Percentiles rank a stretch among this genome's conserved stretches.
Conservation (phyloP, 768 basidiomycete species). For the Zangia roseola region DNA sequence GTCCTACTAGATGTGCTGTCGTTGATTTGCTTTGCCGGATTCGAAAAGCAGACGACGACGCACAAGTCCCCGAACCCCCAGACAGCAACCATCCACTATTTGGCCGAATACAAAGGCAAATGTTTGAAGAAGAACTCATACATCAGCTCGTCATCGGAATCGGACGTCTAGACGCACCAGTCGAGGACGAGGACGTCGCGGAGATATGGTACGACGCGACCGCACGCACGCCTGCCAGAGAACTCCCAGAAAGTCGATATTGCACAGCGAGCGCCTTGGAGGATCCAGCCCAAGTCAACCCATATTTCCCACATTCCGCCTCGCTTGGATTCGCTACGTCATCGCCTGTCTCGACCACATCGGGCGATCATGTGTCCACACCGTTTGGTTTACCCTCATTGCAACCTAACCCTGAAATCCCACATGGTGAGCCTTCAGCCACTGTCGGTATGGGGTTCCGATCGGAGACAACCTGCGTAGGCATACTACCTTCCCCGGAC, state of each 20-base stretch:
- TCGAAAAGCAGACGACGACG: slow-evolving; percentile 59
- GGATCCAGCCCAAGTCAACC: slow-evolving; percentile 35
- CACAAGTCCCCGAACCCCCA: slow-evolving; percentile 31
- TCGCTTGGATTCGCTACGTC: slow-evolving; percentile 29
- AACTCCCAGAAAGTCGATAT: slow-evolving; percentile 21
- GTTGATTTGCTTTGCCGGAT: slow-evolving; percentile 77
- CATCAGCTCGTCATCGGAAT: slow-evolving; percentile 89
- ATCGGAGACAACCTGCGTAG: slow-evolving; percentile 12
- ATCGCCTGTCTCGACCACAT: slow-evolving; percentile 19
- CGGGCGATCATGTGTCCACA: slow-evolving; percentile 16
- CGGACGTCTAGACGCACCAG: slow-evolving; percentile 59
- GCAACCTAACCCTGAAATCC: slow-evolving; percentile 14
- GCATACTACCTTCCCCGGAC: slow-evolving; percentile 5
- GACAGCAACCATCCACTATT: slow-evolving; percentile 45
- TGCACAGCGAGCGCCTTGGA: slow-evolving; percentile 8
- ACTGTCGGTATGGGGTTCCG: slow-evolving; percentile 14
- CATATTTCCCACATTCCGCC: slow-evolving; percentile 52
- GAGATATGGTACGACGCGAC: slow-evolving; percentile 34
- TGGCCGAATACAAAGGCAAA: slow-evolving; percentile 49
- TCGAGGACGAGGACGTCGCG: slow-evolving; percentile 35
- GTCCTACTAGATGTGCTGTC: slow-evolving; percentile 69
- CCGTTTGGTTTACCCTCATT: slow-evolving; percentile 13
- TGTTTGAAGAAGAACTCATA: slow-evolving; percentile 80
- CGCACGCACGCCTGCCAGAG: slow-evolving; percentile 31
- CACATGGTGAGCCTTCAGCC: slow-evolving; percentile 13